Evolutionary conservation across 2,329 filamentous ascomycete species (phyloP), one percentile per base, ranked within the genome.

Genomic region (Penicillium sp.): DNA sequence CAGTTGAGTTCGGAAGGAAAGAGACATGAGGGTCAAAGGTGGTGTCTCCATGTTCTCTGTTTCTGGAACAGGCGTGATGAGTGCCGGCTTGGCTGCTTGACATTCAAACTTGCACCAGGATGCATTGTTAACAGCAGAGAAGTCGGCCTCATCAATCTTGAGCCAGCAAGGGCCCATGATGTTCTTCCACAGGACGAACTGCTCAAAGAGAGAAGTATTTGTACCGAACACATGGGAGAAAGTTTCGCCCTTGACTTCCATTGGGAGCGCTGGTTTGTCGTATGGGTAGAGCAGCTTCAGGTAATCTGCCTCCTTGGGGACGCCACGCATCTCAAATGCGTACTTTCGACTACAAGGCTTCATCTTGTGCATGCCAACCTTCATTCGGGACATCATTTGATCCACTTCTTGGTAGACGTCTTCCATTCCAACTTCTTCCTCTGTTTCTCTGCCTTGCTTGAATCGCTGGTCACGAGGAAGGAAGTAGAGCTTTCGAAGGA

Each of bases 91-190:
- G 35, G 85, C 83, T 47, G 92, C 89, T 66, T 90, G 84, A 49
- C 96, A 87, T 75, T 99, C 95, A 11, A 99, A 85, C 76, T 97
- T 98, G 81, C 95, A 97, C 85, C 96, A 95, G 0, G 95, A 99
- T 11, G 92, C 90, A 67, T 97, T 97, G 75, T 92, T 93, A 64
- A 98, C 83, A 6, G 89, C 82, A 19, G 84, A 83, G 71, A 96
- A 97, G 72, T 97, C 88, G 29, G 90, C 90, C 64, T 90, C 88
- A 63, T 92, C 85, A 54, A 99, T 95, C 71, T 89, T 93, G 46
- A 99, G 84, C 95, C 95, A 99, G 74, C 95, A 98, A 29, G 95
- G 95, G 1, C 95, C 95, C 93, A 97, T 99, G 67, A 99, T 91
- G 71, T 96, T 96, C 78, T 97, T 98, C 90, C 93, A 97, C 5